Conservation (phyloP, 1,139 yeast genomes). For the Taphrina wiesneri region DNA sequence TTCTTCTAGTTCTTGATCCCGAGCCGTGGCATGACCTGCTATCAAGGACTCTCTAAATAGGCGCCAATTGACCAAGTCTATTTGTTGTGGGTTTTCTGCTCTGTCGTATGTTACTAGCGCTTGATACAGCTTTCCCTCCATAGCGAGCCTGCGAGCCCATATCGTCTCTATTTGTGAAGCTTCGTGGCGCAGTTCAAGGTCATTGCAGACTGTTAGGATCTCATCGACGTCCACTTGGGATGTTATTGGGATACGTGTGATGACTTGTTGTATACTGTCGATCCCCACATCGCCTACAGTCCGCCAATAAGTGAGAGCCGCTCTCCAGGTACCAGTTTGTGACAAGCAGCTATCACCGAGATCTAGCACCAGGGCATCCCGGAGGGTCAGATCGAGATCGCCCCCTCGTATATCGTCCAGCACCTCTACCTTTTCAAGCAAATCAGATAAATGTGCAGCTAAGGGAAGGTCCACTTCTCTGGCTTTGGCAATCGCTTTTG, state of each 20-base stretch:
- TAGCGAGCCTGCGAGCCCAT: constrained; percentile 31
- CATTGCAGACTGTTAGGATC: constrained; percentile 23
- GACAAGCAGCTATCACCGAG: constrained; percentile 25
- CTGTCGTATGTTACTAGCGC: constrained; percentile 28
- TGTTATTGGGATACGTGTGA: constrained; percentile 16
- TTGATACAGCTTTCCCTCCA: constrained; percentile 16
- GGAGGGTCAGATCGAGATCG: constrained; percentile 6
- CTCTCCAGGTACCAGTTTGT: constrained; percentile 22
- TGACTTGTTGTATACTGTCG: constrained; percentile 27
- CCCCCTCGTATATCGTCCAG: constrained; percentile 51
- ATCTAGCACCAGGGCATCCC: constrained; percentile 23
- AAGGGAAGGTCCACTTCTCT: constrained; percentile 65
- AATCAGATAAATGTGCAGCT: constrained; percentile 64
- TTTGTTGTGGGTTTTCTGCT: constrained; percentile 17
- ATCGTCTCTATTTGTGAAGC: constrained; percentile 22
- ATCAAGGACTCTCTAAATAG: constrained; percentile 18
- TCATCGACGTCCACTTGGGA: constrained; percentile 8
- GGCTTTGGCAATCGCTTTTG: constrained; percentile 52
- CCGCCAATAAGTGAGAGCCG: constrained; percentile 32
- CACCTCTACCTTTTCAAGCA: constrained; percentile 53
- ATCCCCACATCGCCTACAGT: constrained; percentile 31
- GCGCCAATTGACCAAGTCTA: constrained; percentile 32
- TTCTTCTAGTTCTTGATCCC: constrained; percentile 10
- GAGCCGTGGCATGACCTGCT: constrained; percentile 6
- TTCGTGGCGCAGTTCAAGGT: constrained; percentile 29